Base-by-base conservation (phyloP, 129 eudicot species). In the Artemisia annua region DNA sequence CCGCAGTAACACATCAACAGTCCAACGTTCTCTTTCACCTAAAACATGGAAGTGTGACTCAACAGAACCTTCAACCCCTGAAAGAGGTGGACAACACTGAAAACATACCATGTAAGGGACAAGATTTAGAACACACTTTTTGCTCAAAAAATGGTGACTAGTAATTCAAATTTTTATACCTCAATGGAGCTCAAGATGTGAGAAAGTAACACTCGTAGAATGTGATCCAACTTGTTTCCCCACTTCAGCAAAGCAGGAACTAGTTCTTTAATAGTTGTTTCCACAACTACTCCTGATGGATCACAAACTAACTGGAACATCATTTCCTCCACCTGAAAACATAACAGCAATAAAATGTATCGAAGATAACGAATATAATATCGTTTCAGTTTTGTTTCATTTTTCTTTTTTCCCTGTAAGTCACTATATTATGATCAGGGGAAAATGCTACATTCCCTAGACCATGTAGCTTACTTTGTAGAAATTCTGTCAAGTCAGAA, bases 1-100 rank as follows among this genome's bases (percentile, higher is more conserved):
- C 48, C 97, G 83, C 75, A 90, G 69, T 24, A 94, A 73, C 53
- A 94, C 98, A 77, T 94, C 98, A 69, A 94, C 75, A 48, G 81
- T 90, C 98, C 98, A 94, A 26, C 98, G 91, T 54, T 94, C 98
- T 79, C 98, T 83, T 79, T 94, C 98, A 50, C 98, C 98, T 73
- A 94, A 79, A 72, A 85, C 96, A 22, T 83, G 97, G 63, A 94
- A 84, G 66, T 94, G 86, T 24, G 98, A 90, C 84, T 90, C 98
- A 39, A 90, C 74, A 59, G 97, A 90, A 81, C 85, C 88, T 83
- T 90, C 97, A 69, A 94, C 98, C 44, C 98, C 97, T 59, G 98
- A 94, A 77, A 94, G 85, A 64, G 98, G 98, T 61, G 97, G 91
- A 57, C 98, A 94, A 24, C 86, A 92, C 98, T 94, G 88, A 82